Conservation (phyloP, 495 filamentous ascomycete genomes). For the Bombardia bombarda region DNA sequence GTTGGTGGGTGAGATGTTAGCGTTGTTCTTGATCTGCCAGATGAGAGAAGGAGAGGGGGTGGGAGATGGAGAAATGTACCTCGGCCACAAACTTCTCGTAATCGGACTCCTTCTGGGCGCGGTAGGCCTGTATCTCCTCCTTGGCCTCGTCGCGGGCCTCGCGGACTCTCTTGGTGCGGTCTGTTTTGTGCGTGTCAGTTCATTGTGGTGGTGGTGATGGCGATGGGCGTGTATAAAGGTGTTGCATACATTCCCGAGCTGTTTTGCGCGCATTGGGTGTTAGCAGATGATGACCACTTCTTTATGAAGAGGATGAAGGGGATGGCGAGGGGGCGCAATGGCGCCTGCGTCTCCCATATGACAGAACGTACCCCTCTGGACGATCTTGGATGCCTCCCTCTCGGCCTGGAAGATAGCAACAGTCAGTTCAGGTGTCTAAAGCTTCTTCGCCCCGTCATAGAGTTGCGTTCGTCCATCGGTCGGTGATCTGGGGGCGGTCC, state of each 20-base stretch:
- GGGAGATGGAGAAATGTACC: slow-evolving; percentile 36
- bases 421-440: background rate
- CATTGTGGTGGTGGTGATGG: background rate
- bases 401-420: slow-evolving; percentile 57
- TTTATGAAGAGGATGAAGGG: too few relatives aligned
- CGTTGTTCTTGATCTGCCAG: too few relatives aligned
- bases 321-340: too few relatives aligned
- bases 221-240: background rate
- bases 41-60: too few relatives aligned
- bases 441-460: background rate
- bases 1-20: background rate
- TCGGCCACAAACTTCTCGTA: slow-evolving; percentile 92
- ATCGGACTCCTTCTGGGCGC: slow-evolving; percentile 81
- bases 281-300: slow-evolving; percentile 1
- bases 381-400: slow-evolving; percentile 98
- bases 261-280: background rate
- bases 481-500: background rate
- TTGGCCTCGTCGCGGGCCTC: slow-evolving; percentile 93
- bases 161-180: slow-evolving; percentile 93
- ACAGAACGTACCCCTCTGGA: slow-evolving; percentile 78
- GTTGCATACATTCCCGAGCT: slow-evolving; percentile 36
- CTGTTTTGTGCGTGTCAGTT: slow-evolving; percentile 33
- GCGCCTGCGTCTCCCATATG: too few relatives aligned
- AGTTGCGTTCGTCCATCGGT: background rate
- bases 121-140: slow-evolving; percentile 96